phyloP scores from a whole-genome alignment of 2,329 filamentous ascomycete genomes.

The Botrytis fragariae region DNA sequence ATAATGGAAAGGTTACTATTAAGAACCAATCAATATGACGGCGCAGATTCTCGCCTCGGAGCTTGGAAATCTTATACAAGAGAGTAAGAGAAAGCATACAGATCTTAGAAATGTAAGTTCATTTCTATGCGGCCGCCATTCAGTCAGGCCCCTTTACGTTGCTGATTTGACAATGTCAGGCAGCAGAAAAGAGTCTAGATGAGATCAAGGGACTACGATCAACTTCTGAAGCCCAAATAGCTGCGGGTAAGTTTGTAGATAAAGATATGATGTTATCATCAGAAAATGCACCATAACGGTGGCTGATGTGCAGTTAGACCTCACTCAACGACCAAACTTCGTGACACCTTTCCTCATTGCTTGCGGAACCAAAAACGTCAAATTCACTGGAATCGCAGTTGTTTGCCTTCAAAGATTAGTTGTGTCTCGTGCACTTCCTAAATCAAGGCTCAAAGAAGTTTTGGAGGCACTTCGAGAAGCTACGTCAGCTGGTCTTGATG shows the following conservation, averaged over 20 bases:
- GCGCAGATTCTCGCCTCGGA: slow-evolving; percentile 85
- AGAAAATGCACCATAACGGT: background rate
- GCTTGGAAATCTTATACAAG: slow-evolving; percentile 86
- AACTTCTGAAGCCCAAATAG: slow-evolving; percentile 63
- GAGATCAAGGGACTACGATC: slow-evolving; percentile 77
- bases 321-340: slow-evolving; percentile 78
- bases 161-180: slow-evolving; percentile 48
- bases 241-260: slow-evolving; percentile 37
- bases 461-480: slow-evolving; percentile 85
- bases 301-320: slow-evolving; percentile 54
- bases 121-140: slow-evolving; percentile 13
- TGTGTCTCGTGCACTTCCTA: slow-evolving; percentile 74
- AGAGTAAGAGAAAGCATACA: slow-evolving; percentile 91
- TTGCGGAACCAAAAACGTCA: slow-evolving; percentile 84
- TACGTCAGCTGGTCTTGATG: slow-evolving; percentile 75
- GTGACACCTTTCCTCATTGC: slow-evolving; percentile 92
- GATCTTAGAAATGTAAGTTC: slow-evolving; percentile 74
- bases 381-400: slow-evolving; percentile 83
- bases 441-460: slow-evolving; percentile 77
- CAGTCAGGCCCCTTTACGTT: slow-evolving; percentile 17
- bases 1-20: slow-evolving; percentile 29
- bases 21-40: slow-evolving; percentile 60
- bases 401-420: slow-evolving; percentile 87
- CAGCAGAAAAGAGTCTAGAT: slow-evolving; percentile 88
- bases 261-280: background rate